Evolutionary conservation across 2,329 filamentous ascomycete species (phyloP), one percentile per base, ranked within the genome.

Genomic region (Colletotrichum coccodes): DNA sequence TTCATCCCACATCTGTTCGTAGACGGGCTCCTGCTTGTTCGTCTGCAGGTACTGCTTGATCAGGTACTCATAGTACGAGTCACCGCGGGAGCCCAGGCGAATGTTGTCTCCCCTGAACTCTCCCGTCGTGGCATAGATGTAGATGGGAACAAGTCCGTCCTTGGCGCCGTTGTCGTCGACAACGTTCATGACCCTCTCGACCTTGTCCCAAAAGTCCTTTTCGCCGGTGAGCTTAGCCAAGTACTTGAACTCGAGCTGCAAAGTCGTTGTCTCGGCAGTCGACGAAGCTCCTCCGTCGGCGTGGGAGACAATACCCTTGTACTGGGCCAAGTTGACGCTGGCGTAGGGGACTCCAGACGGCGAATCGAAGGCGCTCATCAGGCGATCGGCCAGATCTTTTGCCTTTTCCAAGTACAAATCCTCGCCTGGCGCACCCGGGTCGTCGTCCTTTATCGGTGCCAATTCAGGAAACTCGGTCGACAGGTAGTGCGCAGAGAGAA

Each of bases 11-110:
- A 99, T 93, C 16, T 96, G 93, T 72, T 91, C 86, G 80, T 99
- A 99, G 18, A 98, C 82, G 0, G 90, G 86, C 78, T 99, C 95
- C 76, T 95, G 86, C 77, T 92, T 90, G 64, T 93, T 93, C 14
- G 96, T 99, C 80, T 99, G 96, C 23, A 98, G 86, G 78, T 97
- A 98, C 79, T 99, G 96, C 83, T 99, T 99, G 84, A 98, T 97
- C 58, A 99, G 89, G 79, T 99, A 99, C 82, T 99, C 94, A 81
- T 99, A 99, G 82, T 98, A 99, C 54, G 95, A 98, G 83, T 99
- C 96, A 52, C 96, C 96, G 70, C 96, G 90, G 78, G 94, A 98
- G 44, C 96, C 96, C 26, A 98, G 86, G 21, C 96, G 92, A 75
- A 99, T 95, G 76, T 98, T 97, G 23, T 90, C 82, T 23, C 94